Evolutionary conservation across 2,329 filamentous ascomycete species (phyloP).

Genomic region (Nothophoma quercina): DNA sequence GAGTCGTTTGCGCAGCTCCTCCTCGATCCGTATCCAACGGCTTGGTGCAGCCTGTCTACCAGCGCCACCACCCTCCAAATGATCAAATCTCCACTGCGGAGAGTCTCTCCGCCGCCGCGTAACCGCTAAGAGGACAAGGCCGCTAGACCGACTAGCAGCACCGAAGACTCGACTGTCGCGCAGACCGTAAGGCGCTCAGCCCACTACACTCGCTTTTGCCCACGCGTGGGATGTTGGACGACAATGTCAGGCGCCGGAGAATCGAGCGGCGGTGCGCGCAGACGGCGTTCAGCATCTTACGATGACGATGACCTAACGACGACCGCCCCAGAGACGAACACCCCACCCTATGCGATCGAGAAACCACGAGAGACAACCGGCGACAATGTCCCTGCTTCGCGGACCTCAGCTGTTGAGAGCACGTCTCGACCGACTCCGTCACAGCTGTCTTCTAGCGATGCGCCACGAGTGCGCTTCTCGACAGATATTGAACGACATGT

Average conservation of each 20-base stretch:
- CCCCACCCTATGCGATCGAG: slow-evolving; percentile 26
- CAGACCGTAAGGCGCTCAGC: slow-evolving; percentile 3
- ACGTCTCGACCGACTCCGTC: slow-evolving; percentile 34
- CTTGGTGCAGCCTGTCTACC: not conserved
- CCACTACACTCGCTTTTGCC: slow-evolving; percentile 7
- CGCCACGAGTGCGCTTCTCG: slow-evolving; percentile 48
- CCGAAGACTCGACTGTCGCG: slow-evolving; percentile 14
- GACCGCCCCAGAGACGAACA: slow-evolving; percentile 16
- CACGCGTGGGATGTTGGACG: slow-evolving; percentile 31
- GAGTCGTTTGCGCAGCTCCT: slow-evolving; percentile 10
- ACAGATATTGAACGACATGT: slow-evolving; percentile 43
- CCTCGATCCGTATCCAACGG: slow-evolving; percentile 1
- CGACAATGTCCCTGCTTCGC: slow-evolving; percentile 20
- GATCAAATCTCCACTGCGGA: slow-evolving; percentile 6
- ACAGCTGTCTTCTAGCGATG: slow-evolving; percentile 37
- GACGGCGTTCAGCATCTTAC: slow-evolving; percentile 38
- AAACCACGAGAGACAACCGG: slow-evolving; percentile 19
- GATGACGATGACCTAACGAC: slow-evolving; percentile 31
- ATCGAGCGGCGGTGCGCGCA: slow-evolving; percentile 37
- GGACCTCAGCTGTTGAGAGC: slow-evolving; percentile 32
- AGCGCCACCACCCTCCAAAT: not conserved
- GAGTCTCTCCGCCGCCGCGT: slow-evolving; percentile 23
- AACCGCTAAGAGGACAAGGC: slow-evolving; percentile 29
- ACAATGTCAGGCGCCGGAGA: slow-evolving; percentile 42
- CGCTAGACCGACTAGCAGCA: slow-evolving; percentile 25